phyloP scores from a whole-genome alignment of 495 filamentous ascomycete genomes.

The Sphaerosporella brunnea region DNA sequence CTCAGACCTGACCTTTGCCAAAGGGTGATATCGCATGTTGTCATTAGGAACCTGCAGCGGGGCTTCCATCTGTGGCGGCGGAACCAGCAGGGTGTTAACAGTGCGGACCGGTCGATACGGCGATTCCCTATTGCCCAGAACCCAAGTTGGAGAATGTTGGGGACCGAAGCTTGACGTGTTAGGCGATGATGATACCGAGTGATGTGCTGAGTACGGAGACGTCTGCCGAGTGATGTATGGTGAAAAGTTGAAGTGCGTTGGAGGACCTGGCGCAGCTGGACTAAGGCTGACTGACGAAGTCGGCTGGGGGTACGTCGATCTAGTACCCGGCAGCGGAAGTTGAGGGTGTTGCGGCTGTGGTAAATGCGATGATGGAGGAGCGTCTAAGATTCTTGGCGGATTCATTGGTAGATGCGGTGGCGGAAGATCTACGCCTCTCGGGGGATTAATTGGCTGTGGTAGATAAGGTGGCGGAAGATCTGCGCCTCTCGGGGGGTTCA shows the following conservation, averaged over 20 bases:
- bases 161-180: constrained; percentile 27
- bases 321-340: constrained; percentile 36
- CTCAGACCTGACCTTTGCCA: constrained; percentile 58
- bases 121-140: constrained; percentile 42
- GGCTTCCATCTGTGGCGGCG: constrained; percentile 63
- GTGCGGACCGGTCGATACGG: constrained; percentile 82
- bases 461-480: constrained; percentile 29
- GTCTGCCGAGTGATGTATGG: constrained; percentile 30
- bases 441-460: neutral
- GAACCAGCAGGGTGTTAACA: constrained; percentile 75
- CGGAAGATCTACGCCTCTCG: too few relatives aligned
- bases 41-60: constrained; percentile 50
- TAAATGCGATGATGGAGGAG: too few relatives aligned
- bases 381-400: too few relatives aligned
- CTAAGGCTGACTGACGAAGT: constrained; percentile 38
- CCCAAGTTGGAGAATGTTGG: constrained; percentile 34
- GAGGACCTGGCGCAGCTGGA: constrained; percentile 7
- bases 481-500: constrained; percentile 3
- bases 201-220: constrained; percentile 33
- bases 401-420: too few relatives aligned
- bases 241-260: constrained; percentile 8
- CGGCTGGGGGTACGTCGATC: constrained; percentile 32
- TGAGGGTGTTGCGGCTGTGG: constrained; percentile 31
- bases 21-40: constrained; percentile 92
- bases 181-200: constrained; percentile 31